phyloP scores from a whole-genome alignment of 106 monocot genomes.

The Allium cepa region DNA sequence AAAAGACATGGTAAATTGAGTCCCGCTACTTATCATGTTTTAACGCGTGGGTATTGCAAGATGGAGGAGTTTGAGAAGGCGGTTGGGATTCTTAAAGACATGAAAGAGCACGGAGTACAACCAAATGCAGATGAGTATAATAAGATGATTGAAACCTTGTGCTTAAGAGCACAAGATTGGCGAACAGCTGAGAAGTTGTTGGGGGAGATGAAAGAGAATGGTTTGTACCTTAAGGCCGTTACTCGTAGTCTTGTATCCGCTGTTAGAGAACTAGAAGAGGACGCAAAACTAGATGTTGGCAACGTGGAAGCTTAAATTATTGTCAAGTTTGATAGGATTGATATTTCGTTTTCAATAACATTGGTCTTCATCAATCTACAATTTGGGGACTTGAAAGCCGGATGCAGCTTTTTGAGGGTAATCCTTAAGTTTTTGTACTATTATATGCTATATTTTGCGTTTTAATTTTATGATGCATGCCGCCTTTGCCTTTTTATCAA shows the following conservation, averaged over 20 bases:
- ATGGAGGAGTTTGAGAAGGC: slow-evolving; percentile 73
- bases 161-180: slow-evolving; percentile 86
- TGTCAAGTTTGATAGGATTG: no score
- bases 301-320: no score
- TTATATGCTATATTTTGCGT: no score
- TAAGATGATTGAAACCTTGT: slow-evolving; percentile 66
- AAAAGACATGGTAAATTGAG: slow-evolving; percentile 52
- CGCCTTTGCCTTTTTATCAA: no score
- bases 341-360: no score
- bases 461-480: no score
- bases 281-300: slow-evolving; percentile 14
- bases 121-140: slow-evolving; percentile 80
- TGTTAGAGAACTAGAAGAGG: slow-evolving; percentile 72
- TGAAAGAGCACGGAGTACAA: slow-evolving; percentile 63
- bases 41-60: slow-evolving; percentile 85
- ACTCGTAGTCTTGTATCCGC: slow-evolving; percentile 66
- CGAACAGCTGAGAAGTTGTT: slow-evolving; percentile 66
- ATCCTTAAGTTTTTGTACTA: no score
- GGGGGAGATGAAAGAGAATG: slow-evolving; percentile 69
- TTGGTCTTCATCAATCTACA: no score
- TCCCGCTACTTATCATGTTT: slow-evolving; percentile 63
- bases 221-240: slow-evolving; percentile 38
- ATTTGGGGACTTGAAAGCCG: no score
- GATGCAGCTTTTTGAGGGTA: no score
- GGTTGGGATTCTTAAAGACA: slow-evolving; percentile 61